phyloP scores from a whole-genome alignment of 2,329 filamentous ascomycete species.

The Neurospora sp. region DNA sequence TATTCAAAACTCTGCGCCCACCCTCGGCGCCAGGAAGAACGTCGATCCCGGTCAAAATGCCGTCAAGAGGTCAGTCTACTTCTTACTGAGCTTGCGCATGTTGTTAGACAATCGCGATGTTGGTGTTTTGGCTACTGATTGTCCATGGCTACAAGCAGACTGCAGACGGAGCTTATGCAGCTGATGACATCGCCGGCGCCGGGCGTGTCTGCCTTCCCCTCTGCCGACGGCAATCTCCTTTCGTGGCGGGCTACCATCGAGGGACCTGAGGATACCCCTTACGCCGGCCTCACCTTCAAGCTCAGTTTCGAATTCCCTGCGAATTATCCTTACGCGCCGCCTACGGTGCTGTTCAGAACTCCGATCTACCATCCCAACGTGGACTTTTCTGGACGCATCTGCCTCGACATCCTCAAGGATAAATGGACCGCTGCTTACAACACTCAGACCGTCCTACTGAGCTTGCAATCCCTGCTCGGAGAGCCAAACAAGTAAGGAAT shows the following conservation, averaged over 20 bases:
- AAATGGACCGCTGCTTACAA: slow-evolving; percentile 99
- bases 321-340: slow-evolving; percentile 88
- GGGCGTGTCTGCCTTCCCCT: slow-evolving; percentile 90
- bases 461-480: slow-evolving; percentile 86
- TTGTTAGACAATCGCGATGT: not conserved
- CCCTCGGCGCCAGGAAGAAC: slow-evolving; percentile 44
- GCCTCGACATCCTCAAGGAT: slow-evolving; percentile 95
- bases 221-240: slow-evolving; percentile 79
- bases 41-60: slow-evolving; percentile 59
- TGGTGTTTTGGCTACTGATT: not conserved
- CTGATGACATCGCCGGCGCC: slow-evolving; percentile 93
- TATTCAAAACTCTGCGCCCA: slow-evolving; percentile 57
- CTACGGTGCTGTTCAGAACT: slow-evolving; percentile 92
- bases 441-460: slow-evolving; percentile 84
- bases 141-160: slow-evolving; percentile 37
- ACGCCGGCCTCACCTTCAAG: slow-evolving; percentile 80
- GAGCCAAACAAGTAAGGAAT: slow-evolving; percentile 90
- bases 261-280: slow-evolving; percentile 85
- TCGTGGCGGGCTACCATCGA: slow-evolving; percentile 91
- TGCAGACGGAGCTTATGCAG: slow-evolving; percentile 97
- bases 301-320: slow-evolving; percentile 81
- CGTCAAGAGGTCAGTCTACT: slow-evolving; percentile 55
- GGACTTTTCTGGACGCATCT: slow-evolving; percentile 94
- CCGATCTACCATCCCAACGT: slow-evolving; percentile 99
- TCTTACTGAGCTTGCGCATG: slow-evolving; percentile 1